These are phyloP conservation scores for Forsythia viridissima DNA, from an alignment of 257 asterid genomes.

Conservation along the genomic window DNA sequence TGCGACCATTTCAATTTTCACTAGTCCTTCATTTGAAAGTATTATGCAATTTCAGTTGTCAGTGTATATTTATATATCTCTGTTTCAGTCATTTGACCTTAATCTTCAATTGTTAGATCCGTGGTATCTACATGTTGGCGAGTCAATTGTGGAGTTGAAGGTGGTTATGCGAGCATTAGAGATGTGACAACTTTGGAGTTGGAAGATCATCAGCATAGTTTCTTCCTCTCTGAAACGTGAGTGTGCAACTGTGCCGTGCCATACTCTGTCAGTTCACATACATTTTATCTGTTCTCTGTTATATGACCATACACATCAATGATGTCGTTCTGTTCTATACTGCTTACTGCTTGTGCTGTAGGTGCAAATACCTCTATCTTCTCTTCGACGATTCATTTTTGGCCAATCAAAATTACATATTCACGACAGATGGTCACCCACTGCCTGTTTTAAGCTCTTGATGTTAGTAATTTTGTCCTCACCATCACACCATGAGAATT, in stretches of 20 bases:
- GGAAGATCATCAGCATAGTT: conserved; percentile 99
- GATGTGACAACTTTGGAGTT: conserved; percentile 91
- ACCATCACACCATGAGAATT: too few species aligned
- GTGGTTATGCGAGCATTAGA: conserved; percentile 95
- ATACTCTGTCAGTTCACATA: not conserved
- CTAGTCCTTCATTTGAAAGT: not conserved
- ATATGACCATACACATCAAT: conserved; percentile 4
- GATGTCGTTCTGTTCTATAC: not conserved
- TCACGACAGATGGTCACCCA: conserved; percentile 97
- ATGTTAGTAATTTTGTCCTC: too few species aligned
- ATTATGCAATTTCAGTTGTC: not conserved
- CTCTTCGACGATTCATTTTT: conserved; percentile 81
- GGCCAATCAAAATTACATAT: conserved; percentile 66
- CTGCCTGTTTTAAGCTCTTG: conserved; percentile 70
- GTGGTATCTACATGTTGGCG: conserved; percentile 96
- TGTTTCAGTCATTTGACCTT: conserved; percentile 14
- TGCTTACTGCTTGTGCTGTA: conserved; percentile 19
- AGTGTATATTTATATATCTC: not conserved
- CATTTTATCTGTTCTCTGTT: not conserved
- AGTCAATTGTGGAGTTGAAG: conserved; percentile 77
- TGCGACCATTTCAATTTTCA: not conserved
- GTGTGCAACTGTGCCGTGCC: conserved; percentile 13
- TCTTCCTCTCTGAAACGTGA: conserved; percentile 97
- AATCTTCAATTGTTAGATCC: conserved; percentile 61
- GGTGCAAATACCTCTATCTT: conserved; percentile 97